A percentile compares a stretch with the other conserved stretches of the same genome.
Evolutionary conservation across 371 early-diverging fungal species (phyloP).

Genomic region (Apophysomyces trapeziformis): DNA sequence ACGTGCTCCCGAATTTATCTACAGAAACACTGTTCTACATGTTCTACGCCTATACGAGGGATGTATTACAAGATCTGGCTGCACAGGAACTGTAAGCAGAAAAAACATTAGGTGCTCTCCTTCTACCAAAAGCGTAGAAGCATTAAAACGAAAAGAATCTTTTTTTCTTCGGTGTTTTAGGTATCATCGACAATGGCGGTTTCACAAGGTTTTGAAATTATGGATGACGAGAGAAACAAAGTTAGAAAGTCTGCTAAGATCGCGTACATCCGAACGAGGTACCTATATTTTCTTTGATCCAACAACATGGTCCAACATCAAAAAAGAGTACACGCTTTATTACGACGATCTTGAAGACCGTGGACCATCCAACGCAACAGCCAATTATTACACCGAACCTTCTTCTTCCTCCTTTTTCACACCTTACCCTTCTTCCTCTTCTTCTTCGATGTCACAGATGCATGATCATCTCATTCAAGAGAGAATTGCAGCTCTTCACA

Average conservation of each 20-base stretch:
- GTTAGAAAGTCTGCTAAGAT: slow-evolving; percentile 34
- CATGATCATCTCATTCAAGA: no score
- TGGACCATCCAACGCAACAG: no score
- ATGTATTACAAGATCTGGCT: slow-evolving; percentile 89
- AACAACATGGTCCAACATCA: slow-evolving; percentile 78
- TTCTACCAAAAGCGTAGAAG: not conserved
- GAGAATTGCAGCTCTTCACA: no score
- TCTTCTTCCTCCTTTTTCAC: no score
- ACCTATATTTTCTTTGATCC: slow-evolving; percentile 88
- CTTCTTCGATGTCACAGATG: no score
- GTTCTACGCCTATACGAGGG: slow-evolving; percentile 91
- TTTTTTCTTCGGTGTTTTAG: slow-evolving; percentile 20
- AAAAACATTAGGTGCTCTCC: not conserved
- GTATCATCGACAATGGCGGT: slow-evolving; percentile 88
- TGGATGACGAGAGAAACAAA: slow-evolving; percentile 81
- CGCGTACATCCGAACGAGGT: slow-evolving; percentile 72
- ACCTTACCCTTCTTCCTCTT: no score
- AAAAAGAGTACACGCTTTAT: slow-evolving; percentile 78
- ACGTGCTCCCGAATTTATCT: slow-evolving; percentile 60
- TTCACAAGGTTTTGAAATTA: slow-evolving; percentile 83
- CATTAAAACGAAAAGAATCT: not conserved
- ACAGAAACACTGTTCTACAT: slow-evolving; percentile 96
- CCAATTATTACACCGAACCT: no score
- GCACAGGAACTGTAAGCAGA: slow-evolving; percentile 81
- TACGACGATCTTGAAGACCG: slow-evolving; percentile 89